phyloP scores from a whole-genome alignment of 352 stramenopile species.

The Phytophthora sojae region DNA sequence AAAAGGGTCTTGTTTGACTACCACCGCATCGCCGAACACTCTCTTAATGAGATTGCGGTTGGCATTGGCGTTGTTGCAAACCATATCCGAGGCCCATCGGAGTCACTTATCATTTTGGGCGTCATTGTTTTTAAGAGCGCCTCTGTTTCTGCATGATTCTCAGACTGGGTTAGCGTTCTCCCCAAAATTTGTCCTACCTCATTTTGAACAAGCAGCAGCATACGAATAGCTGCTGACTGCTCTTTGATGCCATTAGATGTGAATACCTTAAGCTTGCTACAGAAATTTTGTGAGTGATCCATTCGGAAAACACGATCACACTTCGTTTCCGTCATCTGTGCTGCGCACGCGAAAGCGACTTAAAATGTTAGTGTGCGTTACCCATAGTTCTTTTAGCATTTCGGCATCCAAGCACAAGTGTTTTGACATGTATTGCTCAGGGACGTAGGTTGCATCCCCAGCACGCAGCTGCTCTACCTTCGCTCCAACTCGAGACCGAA shows the following conservation, averaged over 20 bases:
- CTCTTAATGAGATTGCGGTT: slow-evolving; percentile 8
- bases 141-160: slow-evolving; percentile 24
- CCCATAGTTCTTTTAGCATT: neutral
- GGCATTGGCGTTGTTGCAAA: slow-evolving; percentile 12
- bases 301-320: slow-evolving; percentile 15
- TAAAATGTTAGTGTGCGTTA: slow-evolving; percentile 12
- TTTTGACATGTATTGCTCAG: slow-evolving; percentile 2
- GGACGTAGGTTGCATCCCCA: neutral
- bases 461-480: neutral
- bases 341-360: neutral
- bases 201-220: slow-evolving; percentile 21
- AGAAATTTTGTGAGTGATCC: slow-evolving; percentile 22
- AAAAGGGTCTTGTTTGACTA: slow-evolving; percentile 20
- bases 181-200: slow-evolving; percentile 1
- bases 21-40: slow-evolving; percentile 2
- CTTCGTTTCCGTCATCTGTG: slow-evolving; percentile 1
- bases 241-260: slow-evolving; percentile 4
- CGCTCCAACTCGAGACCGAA: neutral
- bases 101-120: slow-evolving; percentile 6
- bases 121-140: slow-evolving; percentile 1
- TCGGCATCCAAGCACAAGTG: slow-evolving; percentile 3
- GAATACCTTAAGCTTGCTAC: slow-evolving; percentile 15
- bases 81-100: slow-evolving; percentile 12
- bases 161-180: neutral
- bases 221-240: slow-evolving; percentile 1